phyloP scores from a whole-genome alignment of 1,284 basidiomycete species.

The Blastosporella zonata region DNA sequence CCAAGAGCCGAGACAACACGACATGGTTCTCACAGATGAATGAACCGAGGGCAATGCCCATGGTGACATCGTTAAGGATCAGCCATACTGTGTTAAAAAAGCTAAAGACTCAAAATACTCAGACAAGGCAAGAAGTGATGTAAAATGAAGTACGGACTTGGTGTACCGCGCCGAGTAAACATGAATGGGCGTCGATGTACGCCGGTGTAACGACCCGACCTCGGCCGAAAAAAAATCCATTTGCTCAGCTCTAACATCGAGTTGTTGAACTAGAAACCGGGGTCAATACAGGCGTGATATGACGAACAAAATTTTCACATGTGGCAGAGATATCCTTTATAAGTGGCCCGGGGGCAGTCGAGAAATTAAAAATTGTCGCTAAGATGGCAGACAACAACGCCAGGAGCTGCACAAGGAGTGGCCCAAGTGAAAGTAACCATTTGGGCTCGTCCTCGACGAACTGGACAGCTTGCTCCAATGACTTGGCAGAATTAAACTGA shows the following conservation, averaged over 20 bases:
- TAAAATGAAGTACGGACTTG: slow-evolving; percentile 40
- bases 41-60: slow-evolving; percentile 70
- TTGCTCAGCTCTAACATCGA: slow-evolving; percentile 45
- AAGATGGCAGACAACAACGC: slow-evolving; percentile 9
- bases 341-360: slow-evolving; percentile 14
- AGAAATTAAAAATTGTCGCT: slow-evolving; percentile 17
- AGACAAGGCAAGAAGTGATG: slow-evolving; percentile 2
- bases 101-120: slow-evolving; percentile 44
- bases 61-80: slow-evolving; percentile 84
- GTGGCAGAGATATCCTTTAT: slow-evolving; percentile 38
- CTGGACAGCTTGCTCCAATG: slow-evolving; percentile 17
- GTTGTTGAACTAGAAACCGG: slow-evolving; percentile 41
- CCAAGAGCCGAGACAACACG: slow-evolving; percentile 38
- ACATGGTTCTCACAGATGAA: slow-evolving; percentile 65
- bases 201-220: slow-evolving; percentile 31
- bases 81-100: slow-evolving; percentile 94
- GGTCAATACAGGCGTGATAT: not conserved
- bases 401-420: slow-evolving; percentile 1
- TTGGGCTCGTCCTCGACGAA: not conserved
- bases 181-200: slow-evolving; percentile 28
- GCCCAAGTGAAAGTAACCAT: slow-evolving; percentile 1
- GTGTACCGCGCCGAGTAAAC: slow-evolving; percentile 52
- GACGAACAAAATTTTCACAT: slow-evolving; percentile 23
- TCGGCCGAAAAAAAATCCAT: slow-evolving; percentile 39
- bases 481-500: slow-evolving; percentile 29